Evolutionary conservation across 106 monocot genomes (phyloP), one percentile per base, ranked within the genome.

Genomic region (Dendrobium catenatum): DNA sequence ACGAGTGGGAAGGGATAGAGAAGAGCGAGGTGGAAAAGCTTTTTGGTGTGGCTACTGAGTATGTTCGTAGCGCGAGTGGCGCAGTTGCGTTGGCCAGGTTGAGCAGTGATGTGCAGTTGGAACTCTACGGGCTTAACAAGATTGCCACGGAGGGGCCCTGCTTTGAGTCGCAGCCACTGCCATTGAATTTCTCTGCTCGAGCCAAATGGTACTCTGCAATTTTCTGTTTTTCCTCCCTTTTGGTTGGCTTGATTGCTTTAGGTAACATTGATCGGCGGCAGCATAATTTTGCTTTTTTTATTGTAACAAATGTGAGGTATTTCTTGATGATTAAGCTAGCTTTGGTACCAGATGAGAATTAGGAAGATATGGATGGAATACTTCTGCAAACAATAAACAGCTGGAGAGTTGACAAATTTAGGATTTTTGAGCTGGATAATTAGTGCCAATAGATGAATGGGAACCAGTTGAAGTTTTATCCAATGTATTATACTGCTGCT

Each of bases 1-100:
- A 90, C 41, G 94, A 88, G 18, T 91, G 94, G 94, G 91, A 91
- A 74, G 94, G 91, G 70, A 83, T 94, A 0, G 91, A 94, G 88
- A 88, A 83, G 79, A 94, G 91, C 74, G 94, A 86, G 56, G 37
- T 89, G 24, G 89, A 79, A 79, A 87, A 88, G 83, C 79, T 86
- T 7, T 92, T 92, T 58, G 79, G 54, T 64, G 79, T 55, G 42
- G 95, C 92, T 22, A 46, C 29, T 13, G 84, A 79, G 66, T 95
- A 83, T 82, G 74, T 74, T 16, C 77, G 31, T 37, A 83, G 88
- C 55, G 68, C 46, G 22, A 43, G 20, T 6, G 90, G 90, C 22
- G 79, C 49, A 9, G 81, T 68, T 27, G 80, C 61, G 42, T 22
- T 95, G 83, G 75, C 84, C 24, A 80, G 81, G 79, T 75, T 92